A percentile compares a stretch with the other conserved stretches of the same genome.
Evolutionary conservation across 371 early-diverging fungal species (phyloP).

Genomic region (Gilbertella persicaria): DNA sequence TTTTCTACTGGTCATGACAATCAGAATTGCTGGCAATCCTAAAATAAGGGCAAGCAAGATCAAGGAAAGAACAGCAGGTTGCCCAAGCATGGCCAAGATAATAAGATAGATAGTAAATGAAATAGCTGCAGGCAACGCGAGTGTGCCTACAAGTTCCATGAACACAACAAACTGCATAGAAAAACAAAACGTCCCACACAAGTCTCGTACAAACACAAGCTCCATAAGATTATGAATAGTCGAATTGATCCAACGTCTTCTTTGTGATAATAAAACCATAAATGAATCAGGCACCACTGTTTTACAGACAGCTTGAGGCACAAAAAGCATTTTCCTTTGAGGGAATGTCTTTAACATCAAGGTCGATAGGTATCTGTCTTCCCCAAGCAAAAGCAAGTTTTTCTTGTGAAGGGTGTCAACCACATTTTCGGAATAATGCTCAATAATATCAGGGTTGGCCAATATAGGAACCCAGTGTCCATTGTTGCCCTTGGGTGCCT

Average conservation of each 20-base stretch:
- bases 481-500: conserved; percentile 73
- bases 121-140: conserved; percentile 86
- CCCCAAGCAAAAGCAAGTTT: conserved; percentile 92
- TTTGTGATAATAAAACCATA: conserved; percentile 80
- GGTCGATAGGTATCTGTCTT: conserved; percentile 95
- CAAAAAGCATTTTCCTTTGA: conserved; percentile 87
- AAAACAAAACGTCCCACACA: conserved; percentile 91
- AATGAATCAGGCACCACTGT: conserved; percentile 87
- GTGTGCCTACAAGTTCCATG: conserved; percentile 87
- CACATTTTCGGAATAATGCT: conserved; percentile 87
- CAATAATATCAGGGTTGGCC: conserved; percentile 85
- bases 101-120: conserved; percentile 65
- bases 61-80: conserved; percentile 69
- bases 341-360: conserved; percentile 94
- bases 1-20: conserved; percentile 89
- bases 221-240: conserved; percentile 91
- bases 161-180: conserved; percentile 90
- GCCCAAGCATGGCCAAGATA: conserved; percentile 49
- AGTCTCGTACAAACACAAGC: conserved; percentile 74
- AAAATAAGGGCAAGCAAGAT: conserved; percentile 73
- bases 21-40: conserved; percentile 85
- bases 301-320: conserved; percentile 87
- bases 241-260: conserved; percentile 93
- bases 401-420: conserved; percentile 96
- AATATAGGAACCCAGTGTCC: conserved; percentile 78